Conservation (phyloP, 495 filamentous ascomycete species). For the Podospora fimiseda region DNA sequence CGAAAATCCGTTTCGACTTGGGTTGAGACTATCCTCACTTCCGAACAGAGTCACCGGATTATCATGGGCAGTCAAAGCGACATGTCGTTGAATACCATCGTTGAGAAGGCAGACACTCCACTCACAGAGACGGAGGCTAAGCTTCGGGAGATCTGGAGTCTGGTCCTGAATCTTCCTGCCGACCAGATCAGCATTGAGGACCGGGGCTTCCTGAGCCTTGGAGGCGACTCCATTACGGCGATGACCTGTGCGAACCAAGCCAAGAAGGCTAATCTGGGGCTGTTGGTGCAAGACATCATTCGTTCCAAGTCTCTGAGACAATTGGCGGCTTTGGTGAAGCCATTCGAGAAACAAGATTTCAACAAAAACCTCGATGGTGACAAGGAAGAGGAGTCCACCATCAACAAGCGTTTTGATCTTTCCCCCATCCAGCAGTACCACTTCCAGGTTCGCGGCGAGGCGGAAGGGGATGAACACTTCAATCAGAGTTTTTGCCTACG, state of each 20-base stretch:
- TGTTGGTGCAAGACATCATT: conserved; percentile 40
- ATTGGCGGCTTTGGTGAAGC: conserved; percentile 6
- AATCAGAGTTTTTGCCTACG: conserved; percentile 56
- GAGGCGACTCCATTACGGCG: conserved; percentile 61
- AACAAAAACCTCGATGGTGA: no score
- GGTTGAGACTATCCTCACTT: conserved; percentile 13
- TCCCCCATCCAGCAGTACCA: conserved; percentile 56
- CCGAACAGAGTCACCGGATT: conserved; percentile 10
- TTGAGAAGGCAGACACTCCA: not conserved
- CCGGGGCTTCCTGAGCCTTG: conserved; percentile 50
- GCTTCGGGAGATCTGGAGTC: conserved; percentile 22
- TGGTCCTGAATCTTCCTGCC: conserved; percentile 18
- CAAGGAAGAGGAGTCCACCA: not conserved
- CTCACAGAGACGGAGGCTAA: conserved; percentile 15
- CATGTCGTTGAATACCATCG: not conserved
- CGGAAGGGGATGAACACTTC: conserved; percentile 50
- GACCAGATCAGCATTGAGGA: conserved; percentile 37
- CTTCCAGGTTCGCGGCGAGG: conserved; percentile 40
- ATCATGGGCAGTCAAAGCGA: conserved; percentile 6
- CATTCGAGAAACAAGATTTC: conserved; percentile 4
- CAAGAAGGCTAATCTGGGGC: conserved; percentile 12
- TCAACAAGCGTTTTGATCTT: conserved; percentile 27
- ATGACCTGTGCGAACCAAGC: conserved; percentile 39
- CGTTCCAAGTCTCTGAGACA: conserved; percentile 37
- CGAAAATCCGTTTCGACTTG: conserved; percentile 20